Conservation (phyloP, 805 yeast species). For the Pichia cabralensis region DNA sequence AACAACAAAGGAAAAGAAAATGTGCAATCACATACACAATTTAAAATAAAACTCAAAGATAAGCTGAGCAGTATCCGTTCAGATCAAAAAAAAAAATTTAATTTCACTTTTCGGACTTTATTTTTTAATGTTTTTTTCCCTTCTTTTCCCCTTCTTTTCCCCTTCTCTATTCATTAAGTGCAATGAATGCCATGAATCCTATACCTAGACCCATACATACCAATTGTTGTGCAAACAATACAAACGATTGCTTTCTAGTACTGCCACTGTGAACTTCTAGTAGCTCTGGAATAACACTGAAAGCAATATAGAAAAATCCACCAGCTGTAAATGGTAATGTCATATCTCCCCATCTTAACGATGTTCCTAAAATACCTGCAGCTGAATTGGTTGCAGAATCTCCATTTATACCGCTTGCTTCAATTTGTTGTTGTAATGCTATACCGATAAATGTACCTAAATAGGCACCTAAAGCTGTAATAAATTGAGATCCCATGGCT, state of each 20-base stretch:
- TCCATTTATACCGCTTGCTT: neutral
- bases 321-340: conserved; percentile 70
- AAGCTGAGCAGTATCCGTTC: too few species aligned
- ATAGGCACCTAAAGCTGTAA: conserved; percentile 57
- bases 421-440: conserved; percentile 31
- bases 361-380: conserved; percentile 8
- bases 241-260: conserved; percentile 29
- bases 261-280: conserved; percentile 33
- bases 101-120: too few species aligned
- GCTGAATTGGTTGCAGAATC: neutral
- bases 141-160: too few species aligned
- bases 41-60: too few species aligned
- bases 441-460: conserved; percentile 61
- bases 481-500: conserved; percentile 56
- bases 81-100: too few species aligned
- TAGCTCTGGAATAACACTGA: conserved; percentile 68
- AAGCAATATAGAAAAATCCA: conserved; percentile 64
- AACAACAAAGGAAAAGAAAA: too few species aligned
- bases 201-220: conserved; percentile 44
- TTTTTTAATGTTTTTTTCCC: too few species aligned
- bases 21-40: too few species aligned
- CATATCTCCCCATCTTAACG: conserved; percentile 26
- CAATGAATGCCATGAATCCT: conserved; percentile 43
- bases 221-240: conserved; percentile 36
- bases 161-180: conserved; percentile 31